A percentile compares a stretch with the other conserved stretches of the same genome.
Conservation (phyloP, 176 grass and related monocot genomes). For the Pharus latifolius region DNA sequence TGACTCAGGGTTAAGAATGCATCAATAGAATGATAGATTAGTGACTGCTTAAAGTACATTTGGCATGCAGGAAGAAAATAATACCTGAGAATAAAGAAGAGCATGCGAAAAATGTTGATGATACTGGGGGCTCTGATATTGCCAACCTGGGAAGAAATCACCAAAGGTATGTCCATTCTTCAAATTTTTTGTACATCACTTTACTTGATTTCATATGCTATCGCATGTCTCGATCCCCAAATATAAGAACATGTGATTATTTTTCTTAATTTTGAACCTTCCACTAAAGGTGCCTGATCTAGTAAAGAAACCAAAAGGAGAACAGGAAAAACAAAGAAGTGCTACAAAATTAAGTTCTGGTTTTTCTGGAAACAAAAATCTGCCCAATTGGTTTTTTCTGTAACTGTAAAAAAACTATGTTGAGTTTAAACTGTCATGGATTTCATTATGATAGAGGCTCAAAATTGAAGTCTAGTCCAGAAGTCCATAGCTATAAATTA, state of each 20-base stretch:
- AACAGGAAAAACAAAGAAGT: too few species aligned
- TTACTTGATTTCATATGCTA: not conserved
- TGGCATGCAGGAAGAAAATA: conserved; percentile 17
- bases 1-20: not conserved
- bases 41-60: not conserved
- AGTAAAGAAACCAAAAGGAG: too few species aligned
- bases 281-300: too few species aligned
- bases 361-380: too few species aligned
- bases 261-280: too few species aligned
- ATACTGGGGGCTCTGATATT: not conserved
- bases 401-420: too few species aligned
- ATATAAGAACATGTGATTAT: not conserved
- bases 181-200: not conserved
- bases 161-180: not conserved
- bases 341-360: too few species aligned
- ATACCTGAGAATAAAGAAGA: conserved; percentile 1
- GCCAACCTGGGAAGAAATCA: not conserved
- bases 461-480: too few species aligned
- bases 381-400: too few species aligned
- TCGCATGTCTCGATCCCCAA: not conserved
- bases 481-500: too few species aligned
- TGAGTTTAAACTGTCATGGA: too few species aligned
- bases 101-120: not conserved
- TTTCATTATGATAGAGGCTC: too few species aligned
- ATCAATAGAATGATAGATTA: not conserved